These are phyloP conservation scores for Rhizomucor pusillus DNA, from an alignment of 371 early-diverging fungal genomes.

Conservation along the genomic window DNA sequence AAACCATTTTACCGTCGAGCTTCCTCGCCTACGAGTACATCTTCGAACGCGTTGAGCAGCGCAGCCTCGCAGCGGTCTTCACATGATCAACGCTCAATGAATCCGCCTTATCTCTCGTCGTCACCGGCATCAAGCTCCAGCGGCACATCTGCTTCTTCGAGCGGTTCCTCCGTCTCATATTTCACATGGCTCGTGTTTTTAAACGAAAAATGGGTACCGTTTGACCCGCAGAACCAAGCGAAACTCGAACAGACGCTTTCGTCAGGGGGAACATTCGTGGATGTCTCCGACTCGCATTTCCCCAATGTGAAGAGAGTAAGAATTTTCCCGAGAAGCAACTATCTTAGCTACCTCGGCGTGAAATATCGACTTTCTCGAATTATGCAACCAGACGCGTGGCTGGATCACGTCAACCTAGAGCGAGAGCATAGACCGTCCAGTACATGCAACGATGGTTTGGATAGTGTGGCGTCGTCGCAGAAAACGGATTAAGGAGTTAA, in stretches of 20 bases:
- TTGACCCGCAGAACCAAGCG: constrained; percentile 28
- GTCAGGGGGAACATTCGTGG: constrained; percentile 39
- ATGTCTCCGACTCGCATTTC: constrained; percentile 34
- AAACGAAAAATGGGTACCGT: constrained; percentile 36
- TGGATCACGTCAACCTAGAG: constrained; percentile 18
- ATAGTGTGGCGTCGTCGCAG: too few relatives aligned
- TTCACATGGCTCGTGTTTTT: constrained; percentile 38
- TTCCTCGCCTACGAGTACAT: too few relatives aligned
- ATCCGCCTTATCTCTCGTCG: too few relatives aligned
- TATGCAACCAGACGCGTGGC: constrained; percentile 37
- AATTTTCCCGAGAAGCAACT: constrained; percentile 31
- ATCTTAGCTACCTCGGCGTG: constrained; percentile 36
- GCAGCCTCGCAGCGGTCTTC: too few relatives aligned
- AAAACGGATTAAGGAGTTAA: too few relatives aligned
- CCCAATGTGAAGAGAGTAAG: constrained; percentile 33
- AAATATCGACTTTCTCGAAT: constrained; percentile 35
- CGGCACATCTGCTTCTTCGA: constrained; percentile 3
- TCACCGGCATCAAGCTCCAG: not conserved
- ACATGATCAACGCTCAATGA: too few relatives aligned
- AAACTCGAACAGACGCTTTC: constrained; percentile 33
- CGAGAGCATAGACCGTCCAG: not conserved
- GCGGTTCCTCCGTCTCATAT: constrained; percentile 7
- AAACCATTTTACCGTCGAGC: too few relatives aligned
- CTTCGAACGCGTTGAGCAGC: too few relatives aligned
- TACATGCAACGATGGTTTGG: too few relatives aligned